These are phyloP conservation scores for Aspergillus latus DNA, from an alignment of 2,329 filamentous ascomycete species.

Conservation along the genomic window DNA sequence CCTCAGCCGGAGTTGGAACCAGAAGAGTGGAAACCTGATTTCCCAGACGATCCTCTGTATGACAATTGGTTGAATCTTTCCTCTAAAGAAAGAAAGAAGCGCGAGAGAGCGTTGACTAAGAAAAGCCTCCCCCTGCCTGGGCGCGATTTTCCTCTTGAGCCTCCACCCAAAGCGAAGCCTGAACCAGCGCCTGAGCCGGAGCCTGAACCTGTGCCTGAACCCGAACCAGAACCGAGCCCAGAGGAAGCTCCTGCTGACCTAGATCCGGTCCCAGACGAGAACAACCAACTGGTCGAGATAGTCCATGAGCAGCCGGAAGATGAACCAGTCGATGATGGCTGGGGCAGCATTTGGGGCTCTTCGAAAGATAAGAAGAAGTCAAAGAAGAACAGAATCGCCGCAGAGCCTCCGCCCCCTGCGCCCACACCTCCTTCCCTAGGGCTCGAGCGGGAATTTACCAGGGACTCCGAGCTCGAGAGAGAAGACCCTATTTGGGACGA, in stretches of 20 bases:
- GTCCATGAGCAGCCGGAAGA: constrained; percentile 11
- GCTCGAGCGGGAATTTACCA: constrained; percentile 34
- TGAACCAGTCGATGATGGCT: constrained; percentile 27
- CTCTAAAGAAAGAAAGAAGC: constrained; percentile 21
- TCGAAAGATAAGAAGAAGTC: constrained; percentile 49
- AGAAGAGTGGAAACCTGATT: constrained; percentile 20
- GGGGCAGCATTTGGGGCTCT: constrained; percentile 39
- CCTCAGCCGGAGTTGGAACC: constrained; percentile 23
- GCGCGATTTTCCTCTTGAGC: constrained; percentile 30
- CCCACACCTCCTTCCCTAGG: constrained; percentile 50
- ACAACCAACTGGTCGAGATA: constrained; percentile 21
- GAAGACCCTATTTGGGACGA: constrained; percentile 41
- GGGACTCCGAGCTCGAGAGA: constrained; percentile 31
- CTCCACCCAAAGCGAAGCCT: not conserved
- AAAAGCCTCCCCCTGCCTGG: constrained; percentile 24
- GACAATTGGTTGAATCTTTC: constrained; percentile 20
- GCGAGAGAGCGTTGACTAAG: constrained; percentile 17
- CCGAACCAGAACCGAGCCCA: not conserved
- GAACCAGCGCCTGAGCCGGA: constrained; percentile 15
- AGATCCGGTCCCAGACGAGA: constrained; percentile 28
- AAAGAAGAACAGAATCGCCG: constrained; percentile 48
- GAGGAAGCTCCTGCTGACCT: not conserved
- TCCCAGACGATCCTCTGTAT: constrained; percentile 21
- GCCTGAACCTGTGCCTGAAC: not conserved
- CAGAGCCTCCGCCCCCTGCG: constrained; percentile 49